Evolutionary conservation across 2,329 filamentous ascomycete species (phyloP).

Genomic region (Verticillium tricorpus): DNA sequence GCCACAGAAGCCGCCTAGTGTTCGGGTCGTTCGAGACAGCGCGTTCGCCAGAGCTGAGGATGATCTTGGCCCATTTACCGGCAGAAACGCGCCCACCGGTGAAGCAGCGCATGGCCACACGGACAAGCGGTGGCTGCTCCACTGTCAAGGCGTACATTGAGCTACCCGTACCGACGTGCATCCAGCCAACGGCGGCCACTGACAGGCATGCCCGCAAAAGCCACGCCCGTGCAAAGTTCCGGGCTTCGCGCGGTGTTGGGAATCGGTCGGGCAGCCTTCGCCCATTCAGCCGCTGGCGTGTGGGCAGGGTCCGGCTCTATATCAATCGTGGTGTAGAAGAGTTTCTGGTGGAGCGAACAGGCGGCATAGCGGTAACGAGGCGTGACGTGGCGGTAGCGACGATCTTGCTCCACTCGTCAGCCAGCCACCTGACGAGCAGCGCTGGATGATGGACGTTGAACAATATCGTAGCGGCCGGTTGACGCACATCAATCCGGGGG

Average conservation of each 20-base stretch:
- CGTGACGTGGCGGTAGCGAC: not conserved
- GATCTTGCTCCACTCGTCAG: not conserved
- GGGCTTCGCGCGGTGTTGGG: not conserved
- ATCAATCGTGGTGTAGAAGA: too few species aligned
- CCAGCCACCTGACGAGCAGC: not conserved
- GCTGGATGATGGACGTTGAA: not conserved
- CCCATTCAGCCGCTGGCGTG: not conserved
- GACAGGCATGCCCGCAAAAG: not conserved
- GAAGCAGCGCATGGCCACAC: not conserved
- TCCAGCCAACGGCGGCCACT: not conserved
- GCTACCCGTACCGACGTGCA: not conserved
- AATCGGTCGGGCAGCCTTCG: not conserved
- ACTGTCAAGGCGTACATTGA: not conserved
- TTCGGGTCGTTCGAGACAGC: not conserved
- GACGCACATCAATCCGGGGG: not conserved
- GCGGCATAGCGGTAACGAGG: not conserved
- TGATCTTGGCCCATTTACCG: not conserved
- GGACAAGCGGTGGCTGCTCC: not conserved
- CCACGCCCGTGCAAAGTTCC: not conserved
- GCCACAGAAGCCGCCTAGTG: not conserved
- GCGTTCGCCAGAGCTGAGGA: not conserved
- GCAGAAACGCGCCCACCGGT: not conserved
- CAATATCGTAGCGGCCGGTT: not conserved
- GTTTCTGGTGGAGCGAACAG: not conserved
- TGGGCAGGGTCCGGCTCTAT: not conserved